A percentile compares a stretch with the other conserved stretches of the same genome.
phyloP scores from a whole-genome alignment of 2,329 filamentous ascomycete genomes.

The Cladophialophora psammophila region DNA sequence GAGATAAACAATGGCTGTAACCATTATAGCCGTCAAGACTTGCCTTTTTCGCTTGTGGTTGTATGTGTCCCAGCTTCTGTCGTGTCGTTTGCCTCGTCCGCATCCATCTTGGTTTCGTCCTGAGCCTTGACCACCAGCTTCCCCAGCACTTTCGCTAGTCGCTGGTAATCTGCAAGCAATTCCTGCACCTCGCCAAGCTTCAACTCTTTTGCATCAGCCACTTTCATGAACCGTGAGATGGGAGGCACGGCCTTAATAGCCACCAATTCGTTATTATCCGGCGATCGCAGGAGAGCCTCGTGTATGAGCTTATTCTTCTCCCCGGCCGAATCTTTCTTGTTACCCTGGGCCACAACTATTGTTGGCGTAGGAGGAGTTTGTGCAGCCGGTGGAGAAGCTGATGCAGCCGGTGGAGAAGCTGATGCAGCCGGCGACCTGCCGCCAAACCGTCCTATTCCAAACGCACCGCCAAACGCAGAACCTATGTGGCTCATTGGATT shows the following conservation, averaged over 20 bases:
- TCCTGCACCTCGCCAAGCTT: conserved; percentile 76
- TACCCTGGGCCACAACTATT: conserved; percentile 23
- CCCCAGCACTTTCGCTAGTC: conserved; percentile 60
- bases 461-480: conserved; percentile 67
- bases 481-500: conserved; percentile 80
- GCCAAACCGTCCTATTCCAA: conserved; percentile 71
- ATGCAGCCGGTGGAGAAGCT: conserved; percentile 50
- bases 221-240: conserved; percentile 75
- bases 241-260: conserved; percentile 60
- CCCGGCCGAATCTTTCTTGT: conserved; percentile 2
- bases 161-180: conserved; percentile 75
- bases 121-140: conserved; percentile 34
- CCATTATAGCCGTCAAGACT: neutral
- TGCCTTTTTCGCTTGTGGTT: neutral
- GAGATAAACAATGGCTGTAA: neutral
- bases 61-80: neutral
- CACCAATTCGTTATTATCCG: conserved; percentile 56
- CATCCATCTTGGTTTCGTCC: conserved; percentile 11
- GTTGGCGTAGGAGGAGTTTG: conserved; percentile 54
- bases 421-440: conserved; percentile 8
- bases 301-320: conserved; percentile 66
- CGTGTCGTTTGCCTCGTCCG: neutral
- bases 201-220: conserved; percentile 73
- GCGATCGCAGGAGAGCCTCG: conserved; percentile 45
- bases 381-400: conserved; percentile 50